Base-by-base conservation (phyloP, 2,329 filamentous ascomycete species). In the Eurotiales sp. region DNA sequence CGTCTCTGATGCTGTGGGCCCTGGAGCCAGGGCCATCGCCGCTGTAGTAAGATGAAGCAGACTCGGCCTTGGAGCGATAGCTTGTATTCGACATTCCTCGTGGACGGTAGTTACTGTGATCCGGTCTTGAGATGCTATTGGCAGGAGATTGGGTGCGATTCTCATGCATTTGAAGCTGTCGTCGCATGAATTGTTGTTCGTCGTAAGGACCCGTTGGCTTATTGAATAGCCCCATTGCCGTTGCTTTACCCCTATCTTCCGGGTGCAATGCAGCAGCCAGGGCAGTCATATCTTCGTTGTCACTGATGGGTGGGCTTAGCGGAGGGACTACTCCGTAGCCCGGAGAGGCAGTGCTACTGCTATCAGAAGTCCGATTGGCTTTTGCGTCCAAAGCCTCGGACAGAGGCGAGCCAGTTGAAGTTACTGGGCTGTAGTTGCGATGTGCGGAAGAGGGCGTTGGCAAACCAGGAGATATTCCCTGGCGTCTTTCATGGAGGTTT, bases 141-240 rank as follows among this genome's bases (percentile, higher is more conserved):
- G 61, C 58, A 25, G 64, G 62, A 11, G 65, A 63, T 17, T 59
- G 60, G 51, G 86, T 85, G 22, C 86, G 81, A 23, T 85, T 87
- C 61, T 87, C 82, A 56, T 92, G 87, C 66, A 96, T 81, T 65
- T 90, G 87, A 43, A 88, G 74, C 62, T 95, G 87, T 40, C 90
- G 83, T 63, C 95, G 86, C 4, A 88, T 81, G 61, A 89, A 96
- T 62, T 89, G 87, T 17, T 86, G 83, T 62, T 96, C 91, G 61
- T 95, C 89, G 59, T 93, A 96, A 7, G 84, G 81, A 46, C 86
- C 81, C 2, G 75, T 72, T 1, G 90, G 88, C 63, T 90, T 90
- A 57, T 86, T 86, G 67, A 86, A 86, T 0, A 83, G 74, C 25
- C 83, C 83, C 69, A 84, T 75, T 1, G 88, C 87, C 0, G 89